Base-by-base conservation (phyloP, 1,284 basidiomycete species). In the Baeospora myosura region DNA sequence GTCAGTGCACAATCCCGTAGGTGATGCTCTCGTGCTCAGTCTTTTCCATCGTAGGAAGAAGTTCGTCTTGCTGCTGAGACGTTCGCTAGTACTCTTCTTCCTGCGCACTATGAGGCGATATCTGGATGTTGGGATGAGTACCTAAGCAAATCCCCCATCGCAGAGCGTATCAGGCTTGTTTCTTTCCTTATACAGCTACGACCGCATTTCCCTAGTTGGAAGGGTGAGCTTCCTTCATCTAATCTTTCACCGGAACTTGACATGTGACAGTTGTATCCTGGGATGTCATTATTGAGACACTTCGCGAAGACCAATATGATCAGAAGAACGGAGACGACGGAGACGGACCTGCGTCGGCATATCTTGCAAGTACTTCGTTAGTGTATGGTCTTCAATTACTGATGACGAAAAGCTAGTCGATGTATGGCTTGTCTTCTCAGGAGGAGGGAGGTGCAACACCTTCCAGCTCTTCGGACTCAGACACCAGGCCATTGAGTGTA, bases 61-160 rank as follows among this genome's bases (percentile, higher is more conserved):
- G 62, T 84, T 28, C 67, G 81, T 35, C 53, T 75, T 8, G 64
- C 76, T 3, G 72, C 71, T 1, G 71, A 76, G 45, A 71, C 72
- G 1, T 75, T 75, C 60, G 65, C 72, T 2, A 68, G 72, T 45
- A 75, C 74, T 12, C 60, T 87, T 17, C 68, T 82, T 14, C 73
- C 78, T 4, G 66, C 73, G 20, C 82, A 85, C 58, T 64, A 78
- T 36, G 69, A 78, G 18, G 69, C 73, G 8, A 81, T 87, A 16
- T 65, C 78, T 3, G 55, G 61, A 11, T 86, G 80, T 50, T 87
- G 81, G 76, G 70, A 73, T 41, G 78, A 81, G 51, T 65, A 69
- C 5, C 52, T 86, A 24, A 53, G 64, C 5, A 79, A 71, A 43
- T 65, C 73, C 4, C 72, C 80, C 0, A 65, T 80, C 14, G 46